Percentiles rank a stretch among this genome's conserved stretches.
These are phyloP conservation scores for Pseudocercospora crystallina DNA, from an alignment of 2,329 filamentous ascomycete species.

Conservation along the genomic window DNA sequence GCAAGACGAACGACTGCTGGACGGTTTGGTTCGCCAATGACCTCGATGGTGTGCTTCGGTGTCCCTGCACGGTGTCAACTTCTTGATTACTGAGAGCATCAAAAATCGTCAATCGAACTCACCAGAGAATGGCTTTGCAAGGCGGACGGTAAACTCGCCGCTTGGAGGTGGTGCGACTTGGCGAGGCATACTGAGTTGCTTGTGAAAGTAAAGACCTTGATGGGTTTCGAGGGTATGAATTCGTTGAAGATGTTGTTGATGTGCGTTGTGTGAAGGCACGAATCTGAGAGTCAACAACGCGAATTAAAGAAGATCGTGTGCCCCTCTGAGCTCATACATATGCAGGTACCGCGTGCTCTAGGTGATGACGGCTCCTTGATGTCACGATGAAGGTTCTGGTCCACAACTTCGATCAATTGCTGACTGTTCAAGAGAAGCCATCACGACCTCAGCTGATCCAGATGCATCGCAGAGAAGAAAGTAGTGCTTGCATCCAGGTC, in stretches of 20 bases:
- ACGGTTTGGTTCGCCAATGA: slow-evolving; percentile 44
- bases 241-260: too few species aligned
- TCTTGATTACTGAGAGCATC: not conserved
- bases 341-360: slow-evolving; percentile 5
- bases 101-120: not conserved
- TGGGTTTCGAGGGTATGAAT: too few species aligned
- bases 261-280: too few species aligned
- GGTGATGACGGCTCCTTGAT: not conserved
- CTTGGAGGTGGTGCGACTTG: slow-evolving; percentile 37
- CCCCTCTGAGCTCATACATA: slow-evolving; percentile 4
- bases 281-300: too few species aligned
- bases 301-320: not conserved
- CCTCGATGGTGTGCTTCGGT: slow-evolving; percentile 37
- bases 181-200: slow-evolving; percentile 34
- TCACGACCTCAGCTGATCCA: too few species aligned
- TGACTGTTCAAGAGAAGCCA: too few species aligned
- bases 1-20: slow-evolving; percentile 37
- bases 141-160: slow-evolving; percentile 36
- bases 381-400: not conserved
- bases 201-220: too few species aligned
- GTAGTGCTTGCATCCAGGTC: too few species aligned
- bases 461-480: too few species aligned
- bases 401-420: too few species aligned
- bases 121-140: slow-evolving; percentile 38
- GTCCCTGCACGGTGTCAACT: slow-evolving; percentile 27